phyloP scores from a whole-genome alignment of 2,329 filamentous ascomycete genomes.

The Dactylellina haptotyla region DNA sequence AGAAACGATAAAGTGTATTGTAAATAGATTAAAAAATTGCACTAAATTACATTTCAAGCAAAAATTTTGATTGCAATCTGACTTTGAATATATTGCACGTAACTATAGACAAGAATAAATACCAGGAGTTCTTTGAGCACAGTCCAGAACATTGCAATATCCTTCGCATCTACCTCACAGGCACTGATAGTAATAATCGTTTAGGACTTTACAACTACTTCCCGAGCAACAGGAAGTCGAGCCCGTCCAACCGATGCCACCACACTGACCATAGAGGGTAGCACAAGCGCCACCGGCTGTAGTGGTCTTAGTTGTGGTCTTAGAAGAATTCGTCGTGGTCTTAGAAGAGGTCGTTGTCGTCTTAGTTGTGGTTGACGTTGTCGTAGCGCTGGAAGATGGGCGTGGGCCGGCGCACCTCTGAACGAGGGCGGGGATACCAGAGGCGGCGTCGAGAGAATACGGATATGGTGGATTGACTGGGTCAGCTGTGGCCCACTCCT shows the following conservation, averaged over 20 bases:
- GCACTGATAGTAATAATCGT: too few species aligned
- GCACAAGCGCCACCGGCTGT: background rate
- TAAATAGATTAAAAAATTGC: too few species aligned
- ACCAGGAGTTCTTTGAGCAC: too few species aligned
- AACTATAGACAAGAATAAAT: too few species aligned
- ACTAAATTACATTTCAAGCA: too few species aligned
- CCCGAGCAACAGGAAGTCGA: constrained; percentile 8
- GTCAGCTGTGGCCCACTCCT: background rate
- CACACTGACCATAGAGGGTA: constrained; percentile 15
- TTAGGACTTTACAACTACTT: constrained; percentile 1
- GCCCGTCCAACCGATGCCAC: constrained; percentile 25
- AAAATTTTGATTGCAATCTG: too few species aligned
- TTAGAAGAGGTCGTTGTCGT: background rate
- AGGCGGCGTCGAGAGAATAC: background rate
- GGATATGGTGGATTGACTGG: background rate
- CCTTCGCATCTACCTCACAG: too few species aligned
- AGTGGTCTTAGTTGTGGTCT: too few species aligned
- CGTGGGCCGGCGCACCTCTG: background rate
- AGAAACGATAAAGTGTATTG: too few species aligned
- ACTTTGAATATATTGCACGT: too few species aligned
- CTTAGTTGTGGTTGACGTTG: constrained; percentile 19
- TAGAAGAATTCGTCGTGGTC: background rate
- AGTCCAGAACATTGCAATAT: too few species aligned
- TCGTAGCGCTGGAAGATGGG: constrained; percentile 30
- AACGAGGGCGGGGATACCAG: background rate